phyloP scores from a whole-genome alignment of 768 basidiomycete species.

The Panaeolus papilionaceus region DNA sequence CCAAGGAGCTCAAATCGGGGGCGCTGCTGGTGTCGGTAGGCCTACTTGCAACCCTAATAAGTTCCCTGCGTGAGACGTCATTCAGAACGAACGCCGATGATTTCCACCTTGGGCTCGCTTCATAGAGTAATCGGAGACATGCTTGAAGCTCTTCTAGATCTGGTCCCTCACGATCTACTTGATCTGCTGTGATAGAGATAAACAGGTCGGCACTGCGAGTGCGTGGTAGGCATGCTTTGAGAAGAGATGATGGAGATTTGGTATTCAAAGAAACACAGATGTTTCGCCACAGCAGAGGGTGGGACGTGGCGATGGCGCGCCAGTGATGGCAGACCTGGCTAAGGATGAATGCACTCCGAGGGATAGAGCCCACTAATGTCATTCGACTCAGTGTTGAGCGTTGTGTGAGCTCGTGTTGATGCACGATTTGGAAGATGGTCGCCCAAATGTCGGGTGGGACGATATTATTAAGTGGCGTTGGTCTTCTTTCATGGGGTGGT shows the following conservation, averaged over 20 bases:
- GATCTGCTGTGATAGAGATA: background rate
- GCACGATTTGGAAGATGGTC: background rate
- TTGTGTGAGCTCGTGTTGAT: background rate
- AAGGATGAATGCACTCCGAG: background rate
- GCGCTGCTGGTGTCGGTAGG: background rate
- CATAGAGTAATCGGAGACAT: background rate
- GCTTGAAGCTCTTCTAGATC: background rate
- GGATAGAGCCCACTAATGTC: background rate
- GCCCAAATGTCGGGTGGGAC: background rate
- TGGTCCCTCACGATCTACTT: too few species aligned
- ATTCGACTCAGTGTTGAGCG: background rate
- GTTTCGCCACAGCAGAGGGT: background rate
- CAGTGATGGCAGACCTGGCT: slow-evolving; percentile 1
- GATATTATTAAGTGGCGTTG: background rate
- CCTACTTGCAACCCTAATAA: background rate
- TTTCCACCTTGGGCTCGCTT: background rate
- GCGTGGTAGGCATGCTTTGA: background rate
- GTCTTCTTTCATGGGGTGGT: background rate
- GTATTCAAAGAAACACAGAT: background rate
- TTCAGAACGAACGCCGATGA: background rate
- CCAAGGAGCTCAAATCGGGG: too few species aligned
- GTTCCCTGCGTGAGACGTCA: background rate
- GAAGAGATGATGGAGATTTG: background rate
- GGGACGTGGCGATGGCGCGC: background rate
- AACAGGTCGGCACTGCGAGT: background rate